Conservation (phyloP, 140 eudicot species). For the Anethum foeniculum region DNA sequence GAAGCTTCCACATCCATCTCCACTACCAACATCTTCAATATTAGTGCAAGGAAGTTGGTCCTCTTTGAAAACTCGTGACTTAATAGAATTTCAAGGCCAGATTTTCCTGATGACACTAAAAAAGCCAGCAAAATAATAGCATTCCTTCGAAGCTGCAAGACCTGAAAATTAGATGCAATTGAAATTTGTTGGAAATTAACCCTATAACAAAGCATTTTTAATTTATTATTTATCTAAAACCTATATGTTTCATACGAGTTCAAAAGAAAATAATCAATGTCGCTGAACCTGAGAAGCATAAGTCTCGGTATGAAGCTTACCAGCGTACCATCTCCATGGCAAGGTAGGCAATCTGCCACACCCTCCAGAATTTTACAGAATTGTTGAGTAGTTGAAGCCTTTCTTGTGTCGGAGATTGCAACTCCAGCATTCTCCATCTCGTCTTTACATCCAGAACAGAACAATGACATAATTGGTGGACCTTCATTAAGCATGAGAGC, state of each 20-base stretch:
- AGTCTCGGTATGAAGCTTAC: constrained; percentile 25
- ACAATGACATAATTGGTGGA: constrained; percentile 55
- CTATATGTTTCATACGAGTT: not conserved
- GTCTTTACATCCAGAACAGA: constrained; percentile 47
- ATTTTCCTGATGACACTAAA: constrained; percentile 68
- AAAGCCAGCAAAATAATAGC: constrained; percentile 58
- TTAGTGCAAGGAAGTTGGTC: constrained; percentile 41
- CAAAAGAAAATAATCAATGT: not conserved
- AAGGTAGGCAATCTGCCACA: constrained; percentile 63
- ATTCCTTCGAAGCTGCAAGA: constrained; percentile 56
- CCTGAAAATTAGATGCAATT: constrained; percentile 38
- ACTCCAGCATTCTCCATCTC: constrained; percentile 31
- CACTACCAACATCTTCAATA: constrained; percentile 53
- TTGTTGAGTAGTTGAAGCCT: constrained; percentile 25
- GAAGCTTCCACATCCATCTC: constrained; percentile 49
- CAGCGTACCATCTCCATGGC: constrained; percentile 36
- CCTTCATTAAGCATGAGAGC: constrained; percentile 33
- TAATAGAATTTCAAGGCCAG: constrained; percentile 69
- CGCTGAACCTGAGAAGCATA: not conserved
- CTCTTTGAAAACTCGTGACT: constrained; percentile 34
- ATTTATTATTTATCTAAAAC: not conserved
- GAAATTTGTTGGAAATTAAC: not conserved
- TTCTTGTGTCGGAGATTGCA: constrained; percentile 19
- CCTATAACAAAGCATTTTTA: not conserved
- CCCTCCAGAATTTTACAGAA: constrained; percentile 46